Base-by-base conservation (phyloP, 2,329 filamentous ascomycete genomes). In the Colletotrichum musae region DNA sequence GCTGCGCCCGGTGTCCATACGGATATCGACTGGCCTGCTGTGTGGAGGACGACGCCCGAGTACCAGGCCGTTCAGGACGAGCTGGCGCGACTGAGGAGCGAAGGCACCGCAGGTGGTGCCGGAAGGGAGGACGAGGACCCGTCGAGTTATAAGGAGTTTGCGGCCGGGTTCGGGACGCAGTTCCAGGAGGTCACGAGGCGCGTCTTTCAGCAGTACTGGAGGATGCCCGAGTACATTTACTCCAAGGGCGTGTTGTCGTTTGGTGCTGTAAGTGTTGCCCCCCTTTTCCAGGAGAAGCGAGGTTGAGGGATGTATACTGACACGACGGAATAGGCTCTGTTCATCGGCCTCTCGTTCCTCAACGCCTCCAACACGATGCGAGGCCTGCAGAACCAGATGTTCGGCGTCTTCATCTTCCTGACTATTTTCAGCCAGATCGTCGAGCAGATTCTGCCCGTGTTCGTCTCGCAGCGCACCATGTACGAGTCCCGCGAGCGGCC, bases 401-500 rank as follows among this genome's bases (percentile, higher is more conserved):
- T 94, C 75, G 86, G 86, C 63, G 88, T 93, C 61, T 93, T 94
- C 80, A 89, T 93, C 85, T 83, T 93, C 71, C 80, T 89, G 64
- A 92, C 89, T 15, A 90, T 94, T 77, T 94, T 94, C 78, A 87
- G 88, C 28, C 86, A 88, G 62, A 78, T 93, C 54, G 85, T 89
- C 0, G 86, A 91, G 71, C 89, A 91, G 73, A 89, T 91, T 73
- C 91, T 93, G 86, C 91, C 92, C 1, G 88, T 91, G 68, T 93
- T 93, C 72, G 88, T 93, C 51, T 86, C 87, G 0, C 91, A 93
- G 73, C 87, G 92, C 36, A 85, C 89, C 15, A 81, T 94, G 9
- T 94, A 93, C 75, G 92, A 94, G 79, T 87, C 89, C 5, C 89
- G 90, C 39, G 91, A 93, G 75, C 84, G 90, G 0, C 91, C 90